phyloP scores from a whole-genome alignment of 73 alveolate genomes.

The Tetrahymena elliotti region DNA sequence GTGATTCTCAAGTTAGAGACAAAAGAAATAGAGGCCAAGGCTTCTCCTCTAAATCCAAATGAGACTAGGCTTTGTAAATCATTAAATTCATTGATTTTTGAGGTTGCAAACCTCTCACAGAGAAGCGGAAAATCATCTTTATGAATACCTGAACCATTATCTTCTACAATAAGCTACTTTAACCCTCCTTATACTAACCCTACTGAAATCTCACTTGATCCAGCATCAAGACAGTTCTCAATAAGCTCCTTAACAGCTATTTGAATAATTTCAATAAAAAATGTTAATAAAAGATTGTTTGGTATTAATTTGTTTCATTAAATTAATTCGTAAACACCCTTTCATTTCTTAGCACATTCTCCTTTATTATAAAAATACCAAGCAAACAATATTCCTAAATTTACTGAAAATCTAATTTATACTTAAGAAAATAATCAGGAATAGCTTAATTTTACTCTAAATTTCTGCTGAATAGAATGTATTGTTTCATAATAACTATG shows the following conservation, averaged over 20 bases:
- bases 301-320: neutral
- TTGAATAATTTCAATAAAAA: neutral
- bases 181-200: slow-evolving; percentile 80
- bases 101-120: slow-evolving; percentile 93
- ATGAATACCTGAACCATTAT: slow-evolving; percentile 92
- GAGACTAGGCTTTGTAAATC: slow-evolving; percentile 72
- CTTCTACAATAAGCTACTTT: slow-evolving; percentile 73
- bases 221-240: slow-evolving; percentile 96
- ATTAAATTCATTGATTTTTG: slow-evolving; percentile 68
- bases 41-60: slow-evolving; percentile 99
- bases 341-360: neutral
- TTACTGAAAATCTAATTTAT: neutral
- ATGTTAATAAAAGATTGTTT: neutral
- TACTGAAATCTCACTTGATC: slow-evolving; percentile 63
- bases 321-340: neutral
- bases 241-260: slow-evolving; percentile 80
- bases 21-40: slow-evolving; percentile 86
- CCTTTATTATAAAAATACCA: neutral
- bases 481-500: neutral
- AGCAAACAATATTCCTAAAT: neutral
- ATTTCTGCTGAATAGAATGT: neutral
- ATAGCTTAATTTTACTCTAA: neutral
- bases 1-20: slow-evolving; percentile 76
- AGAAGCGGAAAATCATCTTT: slow-evolving; percentile 80
- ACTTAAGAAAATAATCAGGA: neutral